phyloP scores from a whole-genome alignment of 257 asterid species.

The Jacaranda copaia region DNA sequence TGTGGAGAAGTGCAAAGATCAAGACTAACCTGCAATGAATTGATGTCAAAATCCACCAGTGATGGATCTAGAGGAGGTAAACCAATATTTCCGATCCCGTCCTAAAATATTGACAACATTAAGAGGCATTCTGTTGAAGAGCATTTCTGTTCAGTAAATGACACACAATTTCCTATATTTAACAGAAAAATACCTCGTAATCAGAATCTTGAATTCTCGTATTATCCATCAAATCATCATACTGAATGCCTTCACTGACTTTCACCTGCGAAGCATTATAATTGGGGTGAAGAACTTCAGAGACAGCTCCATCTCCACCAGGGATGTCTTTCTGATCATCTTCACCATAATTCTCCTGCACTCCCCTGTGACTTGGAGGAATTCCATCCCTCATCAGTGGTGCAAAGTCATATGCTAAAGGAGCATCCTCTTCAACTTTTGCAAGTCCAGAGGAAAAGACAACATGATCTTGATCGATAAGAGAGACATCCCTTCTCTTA shows the following conservation, averaged over 20 bases:
- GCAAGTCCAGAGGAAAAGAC: slow-evolving; percentile 61
- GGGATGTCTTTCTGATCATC: slow-evolving; percentile 48
- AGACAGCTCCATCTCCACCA: slow-evolving; percentile 51
- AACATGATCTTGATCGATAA: slow-evolving; percentile 90
- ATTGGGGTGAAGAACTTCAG: slow-evolving; percentile 50
- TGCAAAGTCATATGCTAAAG: slow-evolving; percentile 60
- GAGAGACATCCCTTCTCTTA: slow-evolving; percentile 78
- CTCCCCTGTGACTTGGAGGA: slow-evolving; percentile 48
- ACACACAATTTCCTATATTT: slow-evolving; percentile 14
- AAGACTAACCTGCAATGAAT: slow-evolving; percentile 77
- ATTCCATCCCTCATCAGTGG: slow-evolving; percentile 56
- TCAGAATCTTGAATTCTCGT: slow-evolving; percentile 60
- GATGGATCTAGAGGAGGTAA: slow-evolving; percentile 70
- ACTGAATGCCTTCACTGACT: slow-evolving; percentile 54
- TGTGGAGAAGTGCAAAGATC: slow-evolving; percentile 23
- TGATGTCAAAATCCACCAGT: slow-evolving; percentile 67
- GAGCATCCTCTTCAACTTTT: slow-evolving; percentile 68
- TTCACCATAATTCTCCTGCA: slow-evolving; percentile 49
- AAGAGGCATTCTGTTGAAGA: slow-evolving; percentile 23
- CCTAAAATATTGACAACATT: slow-evolving; percentile 51
- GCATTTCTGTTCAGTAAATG: slow-evolving; percentile 9
- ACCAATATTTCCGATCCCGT: slow-evolving; percentile 57
- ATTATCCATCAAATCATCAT: slow-evolving; percentile 64
- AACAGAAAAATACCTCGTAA: slow-evolving; percentile 60
- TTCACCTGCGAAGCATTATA: slow-evolving; percentile 51